Percentiles rank a stretch among this genome's conserved stretches.
Evolutionary conservation across 75 land plant genomes (phyloP).

Genomic region (Sequoia sempervirens): DNA sequence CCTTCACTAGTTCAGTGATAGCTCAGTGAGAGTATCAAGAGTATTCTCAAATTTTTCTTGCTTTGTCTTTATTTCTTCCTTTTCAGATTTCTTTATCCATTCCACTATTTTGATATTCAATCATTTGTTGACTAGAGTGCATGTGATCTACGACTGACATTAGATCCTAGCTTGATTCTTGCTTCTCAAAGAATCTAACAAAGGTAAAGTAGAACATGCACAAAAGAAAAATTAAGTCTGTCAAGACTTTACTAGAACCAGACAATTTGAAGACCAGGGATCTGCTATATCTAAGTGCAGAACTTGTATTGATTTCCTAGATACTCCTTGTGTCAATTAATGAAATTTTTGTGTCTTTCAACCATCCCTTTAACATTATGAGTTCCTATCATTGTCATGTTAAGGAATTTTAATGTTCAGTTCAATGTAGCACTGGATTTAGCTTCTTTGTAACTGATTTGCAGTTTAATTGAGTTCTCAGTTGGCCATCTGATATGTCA

Average conservation of each 20-base stretch:
- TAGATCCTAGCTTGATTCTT: too few species aligned
- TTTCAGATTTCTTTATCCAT: too few species aligned
- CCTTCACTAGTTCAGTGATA: too few species aligned
- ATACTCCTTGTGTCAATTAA: not conserved
- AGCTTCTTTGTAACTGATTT: too few species aligned
- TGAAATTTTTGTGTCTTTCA: not conserved
- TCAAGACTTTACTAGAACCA: not conserved
- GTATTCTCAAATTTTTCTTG: too few species aligned
- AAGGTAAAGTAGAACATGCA: not conserved
- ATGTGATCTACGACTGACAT: too few species aligned
- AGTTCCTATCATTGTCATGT: not conserved
- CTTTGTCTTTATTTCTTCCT: too few species aligned
- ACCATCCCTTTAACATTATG: not conserved
- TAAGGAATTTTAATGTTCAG: not conserved
- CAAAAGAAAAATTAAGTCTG: not conserved
- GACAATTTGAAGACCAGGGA: not conserved
- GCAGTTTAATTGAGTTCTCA: not conserved
- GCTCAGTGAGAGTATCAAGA: too few species aligned
- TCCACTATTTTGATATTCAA: too few species aligned
- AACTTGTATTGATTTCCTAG: not conserved
- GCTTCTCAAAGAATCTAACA: too few species aligned
- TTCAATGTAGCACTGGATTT: not conserved
- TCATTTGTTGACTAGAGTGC: too few species aligned
- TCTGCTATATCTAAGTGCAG: not conserved
- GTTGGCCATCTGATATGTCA: not conserved